These are phyloP conservation scores for Aspergillus japonicus DNA, from an alignment of 2,329 filamentous ascomycete genomes.

Conservation along the genomic window DNA sequence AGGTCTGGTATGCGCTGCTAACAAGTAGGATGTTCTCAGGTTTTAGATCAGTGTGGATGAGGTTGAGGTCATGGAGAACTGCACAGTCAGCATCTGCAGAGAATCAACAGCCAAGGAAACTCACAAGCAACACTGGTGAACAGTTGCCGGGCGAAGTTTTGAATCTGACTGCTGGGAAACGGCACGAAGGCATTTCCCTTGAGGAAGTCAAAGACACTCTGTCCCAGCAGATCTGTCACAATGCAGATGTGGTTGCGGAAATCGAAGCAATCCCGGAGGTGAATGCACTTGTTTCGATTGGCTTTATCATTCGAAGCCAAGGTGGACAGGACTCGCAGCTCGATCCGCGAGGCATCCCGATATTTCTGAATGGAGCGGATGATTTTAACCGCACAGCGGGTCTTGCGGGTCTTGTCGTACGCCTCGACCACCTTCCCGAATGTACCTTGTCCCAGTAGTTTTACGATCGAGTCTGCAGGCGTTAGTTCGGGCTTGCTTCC, in stretches of 20 bases:
- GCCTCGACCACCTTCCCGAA: constrained; percentile 98
- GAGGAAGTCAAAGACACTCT: constrained; percentile 97
- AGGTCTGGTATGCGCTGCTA: constrained; percentile 64
- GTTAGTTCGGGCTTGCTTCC: constrained; percentile 18
- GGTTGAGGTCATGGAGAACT: constrained; percentile 95
- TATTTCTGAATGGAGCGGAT: constrained; percentile 98
- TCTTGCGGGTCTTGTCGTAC: constrained; percentile 70
- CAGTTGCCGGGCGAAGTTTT: constrained; percentile 90
- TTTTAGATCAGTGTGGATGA: constrained; percentile 85
- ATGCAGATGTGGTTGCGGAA: constrained; percentile 95
- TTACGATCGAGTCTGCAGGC: constrained; percentile 74
- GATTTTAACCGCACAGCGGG: constrained; percentile 93
- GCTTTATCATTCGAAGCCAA: constrained; percentile 85
- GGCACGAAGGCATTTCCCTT: constrained; percentile 94
- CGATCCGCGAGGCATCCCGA: constrained; percentile 90
- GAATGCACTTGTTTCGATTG: constrained; percentile 95
- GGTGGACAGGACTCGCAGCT: constrained; percentile 87
- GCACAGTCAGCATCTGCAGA: constrained; percentile 24
- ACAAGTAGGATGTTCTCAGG: constrained; percentile 68
- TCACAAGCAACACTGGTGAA: constrained; percentile 97
- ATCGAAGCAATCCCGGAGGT: constrained; percentile 94
- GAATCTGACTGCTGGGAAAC: constrained; percentile 97
- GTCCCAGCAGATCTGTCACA: constrained; percentile 74
- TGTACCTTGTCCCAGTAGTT: constrained; percentile 90
- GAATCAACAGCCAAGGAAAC: constrained; percentile 41